These are phyloP conservation scores for Diplodia corticola DNA, from an alignment of 2,329 filamentous ascomycete genomes.

Conservation along the genomic window DNA sequence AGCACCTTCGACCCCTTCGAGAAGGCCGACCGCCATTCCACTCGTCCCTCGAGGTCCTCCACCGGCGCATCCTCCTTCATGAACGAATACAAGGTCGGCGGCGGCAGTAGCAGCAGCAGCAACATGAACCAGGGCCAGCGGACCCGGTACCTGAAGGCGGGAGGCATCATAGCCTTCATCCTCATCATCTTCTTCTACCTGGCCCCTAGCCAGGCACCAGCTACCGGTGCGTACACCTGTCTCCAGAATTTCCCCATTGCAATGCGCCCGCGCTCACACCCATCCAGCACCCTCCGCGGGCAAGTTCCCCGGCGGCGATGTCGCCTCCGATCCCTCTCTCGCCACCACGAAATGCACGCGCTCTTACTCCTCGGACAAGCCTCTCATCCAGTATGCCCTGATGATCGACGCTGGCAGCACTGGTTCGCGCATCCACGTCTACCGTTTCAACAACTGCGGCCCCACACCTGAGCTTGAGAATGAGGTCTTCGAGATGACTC, in stretches of 20 bases:
- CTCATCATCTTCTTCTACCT: slow-evolving; percentile 60
- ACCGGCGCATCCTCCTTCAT: slow-evolving; percentile 42
- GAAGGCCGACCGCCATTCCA: slow-evolving; percentile 47
- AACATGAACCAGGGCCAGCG: slow-evolving; percentile 63
- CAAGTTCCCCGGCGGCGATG: slow-evolving; percentile 41
- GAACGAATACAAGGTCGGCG: slow-evolving; percentile 46
- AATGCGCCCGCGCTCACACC: not conserved
- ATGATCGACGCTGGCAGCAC: slow-evolving; percentile 99
- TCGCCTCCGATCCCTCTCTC: slow-evolving; percentile 58
- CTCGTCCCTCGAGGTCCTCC: slow-evolving; percentile 29
- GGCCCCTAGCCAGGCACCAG: slow-evolving; percentile 45
- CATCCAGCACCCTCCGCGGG: not conserved
- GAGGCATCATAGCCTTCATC: slow-evolving; percentile 59
- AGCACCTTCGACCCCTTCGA: slow-evolving; percentile 46
- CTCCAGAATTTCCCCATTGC: slow-evolving; percentile 6
- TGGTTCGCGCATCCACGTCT: slow-evolving; percentile 96
- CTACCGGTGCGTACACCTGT: not conserved
- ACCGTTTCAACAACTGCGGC: slow-evolving; percentile 99
- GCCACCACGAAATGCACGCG: slow-evolving; percentile 75
- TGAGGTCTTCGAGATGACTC: slow-evolving; percentile 92
- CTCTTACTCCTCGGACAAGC: slow-evolving; percentile 83
- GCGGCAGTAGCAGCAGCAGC: slow-evolving; percentile 26
- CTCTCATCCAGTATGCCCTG: slow-evolving; percentile 92
- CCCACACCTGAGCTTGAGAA: slow-evolving; percentile 89
- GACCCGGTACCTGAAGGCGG: slow-evolving; percentile 62